Percentiles rank a stretch among this genome's conserved stretches.
phyloP scores from a whole-genome alignment of 768 basidiomycete genomes.

The Amanita phalloides region DNA sequence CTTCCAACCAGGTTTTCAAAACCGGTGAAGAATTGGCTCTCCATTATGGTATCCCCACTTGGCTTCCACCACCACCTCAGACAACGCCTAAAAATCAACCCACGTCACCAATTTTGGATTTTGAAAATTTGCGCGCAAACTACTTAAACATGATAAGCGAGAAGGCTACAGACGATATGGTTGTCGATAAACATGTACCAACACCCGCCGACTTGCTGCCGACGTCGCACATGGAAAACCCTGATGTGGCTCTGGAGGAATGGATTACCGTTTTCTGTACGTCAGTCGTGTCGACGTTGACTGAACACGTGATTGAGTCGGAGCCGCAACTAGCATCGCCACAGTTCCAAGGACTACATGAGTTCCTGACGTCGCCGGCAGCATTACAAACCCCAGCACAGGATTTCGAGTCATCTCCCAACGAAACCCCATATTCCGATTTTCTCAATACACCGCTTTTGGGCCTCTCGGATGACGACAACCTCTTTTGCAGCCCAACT shows the following conservation, averaged over 20 bases:
- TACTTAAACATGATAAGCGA: conserved; percentile 63
- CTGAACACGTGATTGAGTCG: conserved; percentile 10
- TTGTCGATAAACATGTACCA: conserved; percentile 17
- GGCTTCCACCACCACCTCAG: conserved; percentile 57
- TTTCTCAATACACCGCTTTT: conserved; percentile 29
- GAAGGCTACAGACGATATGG: conserved; percentile 29
- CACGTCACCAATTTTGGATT: conserved; percentile 27
- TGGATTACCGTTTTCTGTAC: conserved; percentile 8
- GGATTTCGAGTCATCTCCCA: conserved; percentile 24
- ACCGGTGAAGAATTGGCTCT: conserved; percentile 59
- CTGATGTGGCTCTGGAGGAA: conserved; percentile 8
- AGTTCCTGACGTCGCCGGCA: conserved; percentile 22
- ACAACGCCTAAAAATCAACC: conserved; percentile 38
- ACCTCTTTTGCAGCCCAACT: conserved; percentile 16
- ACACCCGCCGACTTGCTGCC: conserved; percentile 16
- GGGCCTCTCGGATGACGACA: conserved; percentile 12
- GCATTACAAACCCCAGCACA: conserved; percentile 12
- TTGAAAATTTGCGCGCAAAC: conserved; percentile 40
- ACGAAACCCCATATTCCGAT: conserved; percentile 24
- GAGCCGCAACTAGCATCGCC: conserved; percentile 10
- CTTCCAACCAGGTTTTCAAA: conserved; percentile 52
- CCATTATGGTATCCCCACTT: conserved; percentile 73
- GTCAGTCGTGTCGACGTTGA: conserved; percentile 2
- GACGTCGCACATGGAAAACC: conserved; percentile 13
- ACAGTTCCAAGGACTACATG: conserved; percentile 13